Evolutionary conservation across 169 alveolate species (phyloP).

Genomic region (Plasmodium vinckei): DNA sequence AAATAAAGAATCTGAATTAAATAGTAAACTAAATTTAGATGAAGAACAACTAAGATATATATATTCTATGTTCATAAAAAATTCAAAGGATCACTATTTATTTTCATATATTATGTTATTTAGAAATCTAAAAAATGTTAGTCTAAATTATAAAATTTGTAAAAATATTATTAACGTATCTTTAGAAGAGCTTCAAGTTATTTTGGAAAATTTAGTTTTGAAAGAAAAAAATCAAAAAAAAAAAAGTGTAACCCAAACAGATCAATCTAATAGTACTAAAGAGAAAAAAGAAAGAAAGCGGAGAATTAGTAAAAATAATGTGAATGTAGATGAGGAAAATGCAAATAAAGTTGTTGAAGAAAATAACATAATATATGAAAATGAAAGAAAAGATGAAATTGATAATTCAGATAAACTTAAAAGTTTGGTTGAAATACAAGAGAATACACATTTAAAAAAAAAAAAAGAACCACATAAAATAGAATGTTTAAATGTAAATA

Average conservation of each 20-base stretch:
- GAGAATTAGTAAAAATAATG: neutral
- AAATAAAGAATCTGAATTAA: conserved; percentile 16
- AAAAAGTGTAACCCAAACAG: neutral
- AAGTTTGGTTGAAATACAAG: neutral
- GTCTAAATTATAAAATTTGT: conserved; percentile 21
- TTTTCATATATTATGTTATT: conserved; percentile 25
- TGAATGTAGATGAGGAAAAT: neutral
- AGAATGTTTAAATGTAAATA: conserved; percentile 31
- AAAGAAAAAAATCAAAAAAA: conserved; percentile 7
- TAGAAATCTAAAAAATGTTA: conserved; percentile 6
- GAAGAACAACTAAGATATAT: conserved; percentile 5
- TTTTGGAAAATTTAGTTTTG: conserved; percentile 8
- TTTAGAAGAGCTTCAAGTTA: conserved; percentile 20
- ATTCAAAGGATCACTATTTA: conserved; percentile 50
- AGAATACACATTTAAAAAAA: neutral
- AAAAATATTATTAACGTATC: conserved; percentile 42
- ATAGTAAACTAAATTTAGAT: conserved; percentile 1
- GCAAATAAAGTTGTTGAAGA: neutral
- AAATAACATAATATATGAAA: neutral
- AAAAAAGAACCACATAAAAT: conserved; percentile 29
- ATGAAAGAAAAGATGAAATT: neutral
- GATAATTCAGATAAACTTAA: neutral
- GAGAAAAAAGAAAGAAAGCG: neutral
- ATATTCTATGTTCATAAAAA: conserved; percentile 19
- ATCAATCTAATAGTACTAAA: neutral